Evolutionary conservation across 169 alveolate species (phyloP).

Genomic region (Ichthyophthirius multifiliis): DNA sequence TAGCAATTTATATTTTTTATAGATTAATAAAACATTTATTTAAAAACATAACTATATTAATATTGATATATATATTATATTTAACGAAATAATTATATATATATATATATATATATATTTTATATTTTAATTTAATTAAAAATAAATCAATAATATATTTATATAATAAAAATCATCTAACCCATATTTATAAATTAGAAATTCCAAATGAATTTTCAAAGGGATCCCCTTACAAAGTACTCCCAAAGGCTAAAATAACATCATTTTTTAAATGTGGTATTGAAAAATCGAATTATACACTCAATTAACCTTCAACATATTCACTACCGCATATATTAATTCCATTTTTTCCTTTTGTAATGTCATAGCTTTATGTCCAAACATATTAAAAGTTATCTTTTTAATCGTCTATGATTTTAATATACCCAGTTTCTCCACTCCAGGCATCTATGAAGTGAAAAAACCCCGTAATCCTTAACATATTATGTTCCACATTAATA

Average conservation of each 20-base stretch:
- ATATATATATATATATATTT: no score
- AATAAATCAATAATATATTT: no score
- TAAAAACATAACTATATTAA: no score
- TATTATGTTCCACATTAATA: conserved; percentile 55
- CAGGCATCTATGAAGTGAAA: conserved; percentile 81
- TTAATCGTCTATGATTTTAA: conserved; percentile 29
- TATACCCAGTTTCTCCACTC: conserved; percentile 73
- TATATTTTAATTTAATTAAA: no score
- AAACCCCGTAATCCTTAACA: conserved; percentile 60
- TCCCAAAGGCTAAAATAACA: conserved; percentile 42
- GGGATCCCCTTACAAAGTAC: conserved; percentile 53
- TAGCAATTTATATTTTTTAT: no score
- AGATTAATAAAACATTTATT: no score
- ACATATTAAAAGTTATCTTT: conserved; percentile 39
- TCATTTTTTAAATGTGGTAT: conserved; percentile 41
- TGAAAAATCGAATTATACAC: conserved; percentile 23
- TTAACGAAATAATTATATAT: no score
- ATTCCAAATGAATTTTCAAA: conserved; percentile 58
- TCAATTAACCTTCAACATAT: conserved; percentile 55
- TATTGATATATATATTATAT: no score
- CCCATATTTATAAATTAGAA: conserved; percentile 40
- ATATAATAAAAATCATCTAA: conserved; percentile 15
- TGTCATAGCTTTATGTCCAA: conserved; percentile 56
- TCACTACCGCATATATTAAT: conserved; percentile 57
- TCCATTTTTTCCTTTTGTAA: conserved; percentile 45